Base-by-base conservation (phyloP, 495 filamentous ascomycete species). In the Tirmania nivea region DNA sequence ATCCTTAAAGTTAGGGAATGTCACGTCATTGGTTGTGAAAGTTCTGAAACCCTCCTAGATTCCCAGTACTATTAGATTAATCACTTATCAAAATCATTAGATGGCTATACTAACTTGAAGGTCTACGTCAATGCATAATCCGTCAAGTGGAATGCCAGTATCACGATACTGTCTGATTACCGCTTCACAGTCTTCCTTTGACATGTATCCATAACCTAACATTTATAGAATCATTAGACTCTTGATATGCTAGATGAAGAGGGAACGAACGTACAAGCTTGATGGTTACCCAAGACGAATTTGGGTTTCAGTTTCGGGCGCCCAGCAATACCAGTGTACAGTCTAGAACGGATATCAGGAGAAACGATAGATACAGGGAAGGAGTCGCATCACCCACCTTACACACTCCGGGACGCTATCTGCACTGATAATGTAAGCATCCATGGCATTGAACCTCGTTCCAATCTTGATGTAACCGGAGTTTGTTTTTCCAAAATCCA, bases 101-200 rank as follows among this genome's bases (percentile, higher is more conserved):
- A 31, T 31, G 25, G 25, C 25, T 14, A 45, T 19, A 45, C 39
- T 14, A 4, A 45, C 39, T 60, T 67, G 65, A 34, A 67, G 55
- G 45, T 67, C 65, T 49, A 67, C 65, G 53, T 67, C 65, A 31
- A 67, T 55, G 51, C 67, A 65, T 34, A 67, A 39, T 6, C 65
- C 65, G 52, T 67, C 65, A 8, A 67, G 48, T 17, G 65, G 65
- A 21, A 67, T 62, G 9, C 55, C 50, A 35, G 20, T 35, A 10
- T 54, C n/a, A 7, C 61, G 63, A 34, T 67, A 66, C 19, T 58
- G 52, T 3, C 49, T 48, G 35, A 51, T 37, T 5, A 51, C 54
- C 37, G 50, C 54, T 10, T 50, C 25, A 25, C 63, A 37, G 20
- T 56, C 53, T 31, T 60, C 50, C 21, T 51, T 42, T 12, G 54